phyloP scores from a whole-genome alignment of 2,329 filamentous ascomycete species.

The Aspergillus sp. region DNA sequence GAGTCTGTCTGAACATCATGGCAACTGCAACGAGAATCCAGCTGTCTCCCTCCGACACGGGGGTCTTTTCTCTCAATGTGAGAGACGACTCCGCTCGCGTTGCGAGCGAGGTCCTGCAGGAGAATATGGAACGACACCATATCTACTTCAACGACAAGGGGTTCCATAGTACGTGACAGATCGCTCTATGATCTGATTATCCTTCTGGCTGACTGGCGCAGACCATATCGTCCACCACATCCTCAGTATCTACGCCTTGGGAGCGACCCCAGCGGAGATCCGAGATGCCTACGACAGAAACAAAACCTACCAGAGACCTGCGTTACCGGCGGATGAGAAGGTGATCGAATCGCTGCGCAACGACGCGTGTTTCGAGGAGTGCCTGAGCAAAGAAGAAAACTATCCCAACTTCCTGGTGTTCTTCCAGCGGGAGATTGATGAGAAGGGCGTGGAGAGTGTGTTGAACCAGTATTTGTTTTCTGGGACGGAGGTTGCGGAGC shows the following conservation, averaged over 20 bases:
- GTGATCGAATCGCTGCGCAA: constrained; percentile 58
- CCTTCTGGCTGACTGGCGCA: constrained; percentile 13
- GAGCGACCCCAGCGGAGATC: constrained; percentile 61
- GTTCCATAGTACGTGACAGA: constrained; percentile 60
- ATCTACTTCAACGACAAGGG: constrained; percentile 75
- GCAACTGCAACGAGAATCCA: constrained; percentile 49
- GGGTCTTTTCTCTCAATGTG: constrained; percentile 48
- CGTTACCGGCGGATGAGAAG: constrained; percentile 46
- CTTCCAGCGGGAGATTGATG: constrained; percentile 71
- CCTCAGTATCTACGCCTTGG: constrained; percentile 73
- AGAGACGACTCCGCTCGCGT: constrained; percentile 61
- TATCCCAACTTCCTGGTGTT: constrained; percentile 76
- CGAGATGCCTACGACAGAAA: constrained; percentile 66
- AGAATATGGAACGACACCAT: constrained; percentile 71
- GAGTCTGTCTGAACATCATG: constrained; percentile 31
- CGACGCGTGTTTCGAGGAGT: constrained; percentile 55
- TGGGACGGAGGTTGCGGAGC: constrained; percentile 63
- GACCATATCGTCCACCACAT: constrained; percentile 79
- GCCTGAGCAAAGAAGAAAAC: constrained; percentile 62
- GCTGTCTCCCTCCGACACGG: constrained; percentile 43
- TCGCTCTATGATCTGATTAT: no score
- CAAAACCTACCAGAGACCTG: constrained; percentile 63
- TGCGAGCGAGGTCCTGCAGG: constrained; percentile 68
- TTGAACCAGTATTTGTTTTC: constrained; percentile 69
- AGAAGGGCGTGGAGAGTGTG: constrained; percentile 60